Conservation (phyloP, 805 yeast genomes). For the Ogataea trehalophila region DNA sequence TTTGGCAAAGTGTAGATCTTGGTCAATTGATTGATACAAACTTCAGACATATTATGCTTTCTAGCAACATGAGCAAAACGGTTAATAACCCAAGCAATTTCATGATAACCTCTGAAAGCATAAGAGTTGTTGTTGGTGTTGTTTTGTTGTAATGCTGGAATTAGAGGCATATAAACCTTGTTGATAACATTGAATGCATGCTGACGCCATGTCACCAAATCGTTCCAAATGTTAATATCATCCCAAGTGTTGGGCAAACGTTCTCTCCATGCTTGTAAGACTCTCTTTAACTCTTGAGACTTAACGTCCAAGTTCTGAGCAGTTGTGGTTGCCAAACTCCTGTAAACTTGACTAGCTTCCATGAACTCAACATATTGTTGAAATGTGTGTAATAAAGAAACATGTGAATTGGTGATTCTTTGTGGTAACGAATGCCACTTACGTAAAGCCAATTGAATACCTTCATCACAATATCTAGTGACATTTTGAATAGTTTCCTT, state of each 20-base stretch:
- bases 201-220: conserved; percentile 96
- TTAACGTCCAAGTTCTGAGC: conserved; percentile 89
- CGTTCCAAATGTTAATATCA: conserved; percentile 97
- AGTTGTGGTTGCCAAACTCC: conserved; percentile 81
- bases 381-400: conserved; percentile 85
- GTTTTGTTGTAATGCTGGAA: conserved; percentile 77
- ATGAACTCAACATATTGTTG: conserved; percentile 96
- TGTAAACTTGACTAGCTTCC: conserved; percentile 94
- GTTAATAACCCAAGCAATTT: conserved; percentile 98
- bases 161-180: conserved; percentile 87
- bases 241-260: conserved; percentile 96
- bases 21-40: conserved; percentile 86
- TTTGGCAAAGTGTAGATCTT: conserved; percentile 94
- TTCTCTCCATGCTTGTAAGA: conserved; percentile 96
- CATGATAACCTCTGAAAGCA: conserved; percentile 97
- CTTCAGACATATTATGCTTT: conserved; percentile 94
- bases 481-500: conserved; percentile 82
- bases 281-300: conserved; percentile 91
- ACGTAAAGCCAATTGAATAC: conserved; percentile 84
- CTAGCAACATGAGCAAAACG: conserved; percentile 98
- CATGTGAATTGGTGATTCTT: conserved; percentile 71
- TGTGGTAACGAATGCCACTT: conserved; percentile 93
- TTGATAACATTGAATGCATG: conserved; percentile 96
- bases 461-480: conserved; percentile 87
- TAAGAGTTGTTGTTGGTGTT: conserved; percentile 77